Evolutionary conservation across 257 asterid species (phyloP), one percentile per base, ranked within the genome.

Genomic region (Phtheirospermum japonicum): DNA sequence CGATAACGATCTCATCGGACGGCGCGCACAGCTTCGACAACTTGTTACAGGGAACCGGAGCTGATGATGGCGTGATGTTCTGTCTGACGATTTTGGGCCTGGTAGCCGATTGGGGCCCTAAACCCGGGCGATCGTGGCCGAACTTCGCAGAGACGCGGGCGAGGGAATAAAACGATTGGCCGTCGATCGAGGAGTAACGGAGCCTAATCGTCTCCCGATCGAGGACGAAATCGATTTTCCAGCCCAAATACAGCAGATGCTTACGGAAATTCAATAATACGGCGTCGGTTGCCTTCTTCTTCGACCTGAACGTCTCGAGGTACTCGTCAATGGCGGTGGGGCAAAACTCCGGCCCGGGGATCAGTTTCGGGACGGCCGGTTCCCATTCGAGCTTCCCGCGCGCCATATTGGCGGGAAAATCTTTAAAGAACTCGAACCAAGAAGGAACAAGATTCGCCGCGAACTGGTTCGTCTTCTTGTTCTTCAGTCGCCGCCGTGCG

Each of bases 221-320:
- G 31, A 11, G 23, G 6, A 28, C 40, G 64, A n/a, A 71, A 39
- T 77, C 80, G 37, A 85, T 68, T 58, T 71, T 72, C 99, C 99
- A 93, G 58, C 86, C 91, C 70, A 73, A 31, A 73, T 61, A 20
- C 48, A 75, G 61, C 7, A 93, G 82, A 78, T 89, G 95, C 20
- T 70, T 71, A 59, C 80, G 78, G 55, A 65, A 80, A 6, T 64
- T 65, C 45, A 6, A 12, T 4, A 14, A 12, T 12, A 46, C 18
- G 18, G 28, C 30, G 2, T 0, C 10, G 40, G 71, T 7, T 36
- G 55, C 23, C 52, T 0, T 18, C 37, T 66, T 52, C 0, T 13
- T 32, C 13, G 40, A 51, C 52, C 46, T 72, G 34, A 9, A 9
- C 32, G 9, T 13, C 64, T 68, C 32, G 9, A 13, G 69, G 60